These are phyloP conservation scores for Cryphonectria carpinicola DNA, from an alignment of 2,329 filamentous ascomycete genomes.

Conservation along the genomic window DNA sequence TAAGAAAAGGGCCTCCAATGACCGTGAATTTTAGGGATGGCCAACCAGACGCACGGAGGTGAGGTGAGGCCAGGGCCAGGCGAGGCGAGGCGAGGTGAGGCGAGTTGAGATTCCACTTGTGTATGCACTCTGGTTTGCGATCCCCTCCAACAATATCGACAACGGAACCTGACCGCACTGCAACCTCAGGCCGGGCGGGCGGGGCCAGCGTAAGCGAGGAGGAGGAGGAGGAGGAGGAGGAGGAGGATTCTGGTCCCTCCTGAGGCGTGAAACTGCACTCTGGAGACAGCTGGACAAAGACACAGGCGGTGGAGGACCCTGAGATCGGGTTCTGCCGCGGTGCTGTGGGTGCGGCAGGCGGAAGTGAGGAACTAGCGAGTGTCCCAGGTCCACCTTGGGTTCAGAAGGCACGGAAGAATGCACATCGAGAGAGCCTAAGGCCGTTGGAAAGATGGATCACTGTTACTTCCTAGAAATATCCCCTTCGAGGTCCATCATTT, in stretches of 20 bases:
- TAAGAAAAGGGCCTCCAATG: constrained; percentile 5
- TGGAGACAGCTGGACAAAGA: constrained; percentile 1
- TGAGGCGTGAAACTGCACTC: background rate
- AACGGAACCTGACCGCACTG: constrained; percentile 9
- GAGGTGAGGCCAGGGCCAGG: background rate
- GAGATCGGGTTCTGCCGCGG: background rate
- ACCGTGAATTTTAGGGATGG: background rate
- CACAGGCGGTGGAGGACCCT: background rate
- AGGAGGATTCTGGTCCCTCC: background rate
- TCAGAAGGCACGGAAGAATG: too few species aligned
- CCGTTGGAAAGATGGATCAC: background rate
- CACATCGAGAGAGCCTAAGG: background rate
- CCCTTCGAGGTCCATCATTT: background rate
- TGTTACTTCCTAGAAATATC: background rate
- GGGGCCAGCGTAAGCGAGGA: background rate
- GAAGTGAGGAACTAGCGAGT: background rate
- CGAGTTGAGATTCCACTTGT: background rate
- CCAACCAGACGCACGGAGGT: background rate
- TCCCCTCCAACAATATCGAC: background rate
- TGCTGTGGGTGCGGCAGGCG: constrained; percentile 1
- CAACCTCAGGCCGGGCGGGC: background rate
- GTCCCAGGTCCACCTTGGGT: background rate
- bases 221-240: background rate
- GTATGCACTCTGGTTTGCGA: background rate
- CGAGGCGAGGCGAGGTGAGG: background rate